Conservation (phyloP, 2,329 filamentous ascomycete genomes). For the Huntiella abstrusa region DNA sequence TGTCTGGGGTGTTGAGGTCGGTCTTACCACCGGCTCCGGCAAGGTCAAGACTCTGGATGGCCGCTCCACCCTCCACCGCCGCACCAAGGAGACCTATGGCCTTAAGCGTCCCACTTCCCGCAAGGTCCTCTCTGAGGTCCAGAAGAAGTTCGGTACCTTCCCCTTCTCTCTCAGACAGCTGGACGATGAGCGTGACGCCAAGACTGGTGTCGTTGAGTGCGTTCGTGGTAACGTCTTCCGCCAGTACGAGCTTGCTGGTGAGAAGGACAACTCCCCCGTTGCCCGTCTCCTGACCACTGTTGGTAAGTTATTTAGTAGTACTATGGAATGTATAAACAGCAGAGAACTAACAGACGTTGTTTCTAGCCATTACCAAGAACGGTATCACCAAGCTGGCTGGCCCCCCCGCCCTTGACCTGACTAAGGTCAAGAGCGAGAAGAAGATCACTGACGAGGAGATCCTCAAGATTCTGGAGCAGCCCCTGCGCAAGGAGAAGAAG, state of each 20-base stretch:
- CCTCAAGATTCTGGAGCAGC: slow-evolving; percentile 82
- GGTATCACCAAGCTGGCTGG: slow-evolving; percentile 72
- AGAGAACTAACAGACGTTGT: neutral
- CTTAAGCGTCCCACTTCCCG: slow-evolving; percentile 89
- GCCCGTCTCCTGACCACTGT: slow-evolving; percentile 78
- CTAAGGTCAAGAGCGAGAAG: slow-evolving; percentile 84
- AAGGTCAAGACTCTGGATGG: slow-evolving; percentile 88
- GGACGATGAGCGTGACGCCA: slow-evolving; percentile 91
- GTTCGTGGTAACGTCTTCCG: slow-evolving; percentile 82
- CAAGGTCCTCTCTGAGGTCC: slow-evolving; percentile 80
- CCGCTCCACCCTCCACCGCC: slow-evolving; percentile 78
- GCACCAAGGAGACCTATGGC: slow-evolving; percentile 77
- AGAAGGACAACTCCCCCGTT: slow-evolving; percentile 74
- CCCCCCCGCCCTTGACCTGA: slow-evolving; percentile 56
- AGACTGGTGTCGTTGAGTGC: slow-evolving; percentile 87
- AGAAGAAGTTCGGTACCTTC: slow-evolving; percentile 95
- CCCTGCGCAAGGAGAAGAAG: slow-evolving; percentile 84
- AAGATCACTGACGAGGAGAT: slow-evolving; percentile 95
- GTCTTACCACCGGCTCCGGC: slow-evolving; percentile 72
- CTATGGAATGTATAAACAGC: neutral
- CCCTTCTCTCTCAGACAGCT: slow-evolving; percentile 95
- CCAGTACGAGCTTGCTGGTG: slow-evolving; percentile 88
- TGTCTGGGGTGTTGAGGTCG: slow-evolving; percentile 95
- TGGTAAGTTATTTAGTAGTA: slow-evolving; percentile 42
- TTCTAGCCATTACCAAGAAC: slow-evolving; percentile 85